Evolutionary conservation across 2,329 filamentous ascomycete genomes (phyloP).

Genomic region (Botryotinia narcissicola): DNA sequence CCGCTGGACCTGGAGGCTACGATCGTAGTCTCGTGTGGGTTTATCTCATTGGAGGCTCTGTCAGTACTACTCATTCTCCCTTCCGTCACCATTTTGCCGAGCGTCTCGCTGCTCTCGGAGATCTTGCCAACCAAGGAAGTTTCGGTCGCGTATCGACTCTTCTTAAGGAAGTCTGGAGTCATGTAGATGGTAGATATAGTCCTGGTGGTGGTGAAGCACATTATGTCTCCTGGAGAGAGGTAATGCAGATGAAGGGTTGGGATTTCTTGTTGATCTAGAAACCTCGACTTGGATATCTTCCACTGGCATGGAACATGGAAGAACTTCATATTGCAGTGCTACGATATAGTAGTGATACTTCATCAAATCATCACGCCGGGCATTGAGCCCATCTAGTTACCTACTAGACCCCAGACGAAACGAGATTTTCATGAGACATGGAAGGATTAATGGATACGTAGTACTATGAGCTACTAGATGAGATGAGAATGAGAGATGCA

Average conservation of each 20-base stretch:
- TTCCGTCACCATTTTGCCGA: conserved; percentile 80
- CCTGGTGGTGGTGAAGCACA: conserved; percentile 46
- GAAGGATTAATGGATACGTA: not conserved
- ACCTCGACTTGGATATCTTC: conserved; percentile 27
- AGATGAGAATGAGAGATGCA: not conserved
- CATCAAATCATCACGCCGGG: conserved; percentile 14
- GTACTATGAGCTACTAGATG: conserved; percentile 19
- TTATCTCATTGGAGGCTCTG: conserved; percentile 79
- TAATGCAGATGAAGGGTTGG: conserved; percentile 89
- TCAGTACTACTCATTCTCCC: conserved; percentile 66
- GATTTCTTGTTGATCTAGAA: conserved; percentile 83
- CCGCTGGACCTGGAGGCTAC: conserved; percentile 75
- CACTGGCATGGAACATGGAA: conserved; percentile 28
- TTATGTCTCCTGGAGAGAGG: conserved; percentile 89
- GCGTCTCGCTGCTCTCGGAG: conserved; percentile 70
- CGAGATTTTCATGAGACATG: conserved; percentile 4
- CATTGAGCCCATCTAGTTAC: not conserved
- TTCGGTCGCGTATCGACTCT: conserved; percentile 80
- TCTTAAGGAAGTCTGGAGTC: conserved; percentile 76
- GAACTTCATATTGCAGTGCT: conserved; percentile 22
- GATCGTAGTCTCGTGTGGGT: conserved; percentile 94
- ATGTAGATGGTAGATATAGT: conserved; percentile 58
- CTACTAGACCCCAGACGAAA: not conserved
- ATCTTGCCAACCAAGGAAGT: conserved; percentile 75
- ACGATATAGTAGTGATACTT: conserved; percentile 2